Percentiles rank a stretch among this genome's conserved stretches.
Conservation (phyloP, 345 rosid genomes). For the Pelargonium nanum region DNA sequence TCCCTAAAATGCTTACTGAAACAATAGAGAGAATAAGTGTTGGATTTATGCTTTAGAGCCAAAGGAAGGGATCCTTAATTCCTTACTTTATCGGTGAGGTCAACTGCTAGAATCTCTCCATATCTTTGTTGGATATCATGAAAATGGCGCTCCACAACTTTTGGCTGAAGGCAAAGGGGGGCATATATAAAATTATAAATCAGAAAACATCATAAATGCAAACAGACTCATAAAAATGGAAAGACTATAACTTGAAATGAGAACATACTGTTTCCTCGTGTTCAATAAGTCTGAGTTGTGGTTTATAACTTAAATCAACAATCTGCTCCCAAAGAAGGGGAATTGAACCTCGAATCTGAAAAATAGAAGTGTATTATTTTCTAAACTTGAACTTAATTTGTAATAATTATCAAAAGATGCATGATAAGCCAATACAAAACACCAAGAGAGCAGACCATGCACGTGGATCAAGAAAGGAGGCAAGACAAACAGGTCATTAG, state of each 20-base stretch:
- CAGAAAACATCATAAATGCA: conserved; percentile 2
- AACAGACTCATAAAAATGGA: conserved; percentile 10
- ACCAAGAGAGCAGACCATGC: too few species aligned
- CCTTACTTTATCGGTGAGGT: conserved; percentile 73
- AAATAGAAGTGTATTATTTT: conserved; percentile 10
- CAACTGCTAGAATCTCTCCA: conserved; percentile 61
- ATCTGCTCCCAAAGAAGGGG: conserved; percentile 99
- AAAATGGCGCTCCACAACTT: conserved; percentile 82
- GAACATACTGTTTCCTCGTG: conserved; percentile 55
- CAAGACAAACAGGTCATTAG: too few species aligned
- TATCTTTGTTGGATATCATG: conserved; percentile 79
- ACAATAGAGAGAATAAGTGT: neutral
- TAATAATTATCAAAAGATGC: neutral
- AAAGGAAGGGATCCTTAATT: conserved; percentile 10
- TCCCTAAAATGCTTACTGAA: neutral
- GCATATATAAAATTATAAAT: conserved; percentile 9
- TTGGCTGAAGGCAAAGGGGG: conserved; percentile 39
- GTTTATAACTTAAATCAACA: conserved; percentile 94
- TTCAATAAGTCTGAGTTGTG: conserved; percentile 55
- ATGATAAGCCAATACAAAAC: neutral
- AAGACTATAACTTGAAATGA: conserved; percentile 1
- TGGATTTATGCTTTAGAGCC: conserved; percentile 4
- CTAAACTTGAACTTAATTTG: neutral
- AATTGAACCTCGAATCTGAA: conserved; percentile 87
- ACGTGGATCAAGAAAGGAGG: too few species aligned